These are phyloP conservation scores for Truncatella angustata DNA, from an alignment of 2,329 filamentous ascomycete species.

Conservation along the genomic window DNA sequence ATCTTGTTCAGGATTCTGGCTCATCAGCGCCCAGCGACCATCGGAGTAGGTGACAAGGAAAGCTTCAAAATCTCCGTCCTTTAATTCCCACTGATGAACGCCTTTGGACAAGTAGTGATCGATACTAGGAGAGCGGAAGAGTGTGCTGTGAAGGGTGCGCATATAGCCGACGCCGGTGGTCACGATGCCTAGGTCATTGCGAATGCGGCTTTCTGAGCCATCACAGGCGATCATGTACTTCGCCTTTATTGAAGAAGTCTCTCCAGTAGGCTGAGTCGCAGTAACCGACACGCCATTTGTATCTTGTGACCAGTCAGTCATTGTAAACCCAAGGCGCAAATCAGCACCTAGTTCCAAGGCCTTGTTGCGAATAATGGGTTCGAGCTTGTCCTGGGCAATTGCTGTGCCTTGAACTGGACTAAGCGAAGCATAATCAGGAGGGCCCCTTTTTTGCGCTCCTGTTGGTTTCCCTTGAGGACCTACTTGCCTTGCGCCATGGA, in stretches of 20 bases:
- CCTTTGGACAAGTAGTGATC: constrained; percentile 27
- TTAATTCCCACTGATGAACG: constrained; percentile 31
- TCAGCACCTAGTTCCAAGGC: constrained; percentile 33
- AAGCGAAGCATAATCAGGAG: not conserved
- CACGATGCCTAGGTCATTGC: constrained; percentile 24
- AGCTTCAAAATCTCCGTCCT: constrained; percentile 23
- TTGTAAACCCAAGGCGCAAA: constrained; percentile 27
- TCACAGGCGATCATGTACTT: constrained; percentile 38
- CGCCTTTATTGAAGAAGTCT: constrained; percentile 23
- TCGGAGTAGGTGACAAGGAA: constrained; percentile 23
- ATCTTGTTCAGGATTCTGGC: not conserved
- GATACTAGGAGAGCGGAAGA: constrained; percentile 29
- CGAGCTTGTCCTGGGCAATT: constrained; percentile 37
- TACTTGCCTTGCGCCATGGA: no score
- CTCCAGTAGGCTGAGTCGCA: constrained; percentile 16
- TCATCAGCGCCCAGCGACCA: constrained; percentile 19
- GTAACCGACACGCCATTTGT: constrained; percentile 17
- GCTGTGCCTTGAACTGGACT: not conserved
- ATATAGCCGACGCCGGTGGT: constrained; percentile 28
- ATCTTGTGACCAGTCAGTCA: constrained; percentile 26
- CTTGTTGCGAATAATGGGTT: constrained; percentile 32
- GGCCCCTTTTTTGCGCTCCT: not conserved
- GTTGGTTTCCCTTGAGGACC: not conserved
- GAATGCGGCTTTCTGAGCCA: constrained; percentile 27
- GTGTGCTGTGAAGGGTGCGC: constrained; percentile 31